These are phyloP conservation scores for Raphanus hybrid DNA, from an alignment of 441 rosid species.

Conservation along the genomic window DNA sequence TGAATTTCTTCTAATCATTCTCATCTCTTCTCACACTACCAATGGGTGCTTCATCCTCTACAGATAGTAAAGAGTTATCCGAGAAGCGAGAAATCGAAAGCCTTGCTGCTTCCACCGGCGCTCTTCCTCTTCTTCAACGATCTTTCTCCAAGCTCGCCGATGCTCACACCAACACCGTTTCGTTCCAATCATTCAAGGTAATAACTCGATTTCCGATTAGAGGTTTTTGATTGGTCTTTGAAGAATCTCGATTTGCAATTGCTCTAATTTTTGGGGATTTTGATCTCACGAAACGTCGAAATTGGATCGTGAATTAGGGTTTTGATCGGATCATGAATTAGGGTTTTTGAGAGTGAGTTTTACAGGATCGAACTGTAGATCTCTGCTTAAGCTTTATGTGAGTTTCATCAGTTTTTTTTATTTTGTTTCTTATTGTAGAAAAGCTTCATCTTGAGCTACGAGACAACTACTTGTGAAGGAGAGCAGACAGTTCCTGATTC, in stretches of 20 bases:
- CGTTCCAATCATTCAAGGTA: conserved; percentile 72
- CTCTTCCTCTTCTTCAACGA: conserved; percentile 67
- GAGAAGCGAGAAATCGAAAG: conserved; percentile 74
- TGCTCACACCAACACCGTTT: conserved; percentile 57
- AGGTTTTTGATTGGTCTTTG: neutral
- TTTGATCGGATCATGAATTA: neutral
- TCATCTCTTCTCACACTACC: neutral
- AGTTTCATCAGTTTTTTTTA: neutral
- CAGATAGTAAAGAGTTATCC: conserved; percentile 44
- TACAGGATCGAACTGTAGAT: neutral
- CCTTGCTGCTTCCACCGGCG: conserved; percentile 77
- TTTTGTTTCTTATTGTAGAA: conserved; percentile 47
- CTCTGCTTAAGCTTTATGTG: neutral
- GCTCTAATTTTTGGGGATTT: neutral
- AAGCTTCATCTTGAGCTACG: conserved; percentile 59
- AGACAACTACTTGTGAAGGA: conserved; percentile 52
- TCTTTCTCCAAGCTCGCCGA: conserved; percentile 69
- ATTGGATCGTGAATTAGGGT: conserved; percentile 4
- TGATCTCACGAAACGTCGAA: neutral
- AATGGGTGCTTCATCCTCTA: conserved; percentile 88
- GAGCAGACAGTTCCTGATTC: conserved; percentile 47
- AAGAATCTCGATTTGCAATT: conserved; percentile 1
- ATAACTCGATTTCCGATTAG: neutral
- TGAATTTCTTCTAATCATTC: neutral
- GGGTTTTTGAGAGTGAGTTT: conserved; percentile 1